Evolutionary conservation across 495 filamentous ascomycete genomes (phyloP), one percentile per base, ranked within the genome.

Genomic region (Penicillium subrubescens): DNA sequence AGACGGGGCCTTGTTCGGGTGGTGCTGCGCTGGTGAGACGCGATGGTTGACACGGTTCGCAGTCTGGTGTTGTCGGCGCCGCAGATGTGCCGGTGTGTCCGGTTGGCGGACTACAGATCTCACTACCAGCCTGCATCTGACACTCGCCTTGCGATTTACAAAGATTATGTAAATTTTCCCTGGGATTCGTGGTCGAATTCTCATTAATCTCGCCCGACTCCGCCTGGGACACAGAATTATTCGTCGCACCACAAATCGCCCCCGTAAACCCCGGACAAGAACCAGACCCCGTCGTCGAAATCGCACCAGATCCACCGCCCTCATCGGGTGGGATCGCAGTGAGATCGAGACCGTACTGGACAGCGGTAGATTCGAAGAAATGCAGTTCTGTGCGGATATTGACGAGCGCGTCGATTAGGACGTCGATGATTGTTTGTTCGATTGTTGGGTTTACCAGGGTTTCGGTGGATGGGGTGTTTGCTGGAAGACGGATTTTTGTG

Each of bases 381-480:
- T 73, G 70, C 62, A 92, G 80, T 69, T 94, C 91, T 12, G 81
- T 80, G 25, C 83, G 83, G 69, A 92, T 86, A 66, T 89, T 90
- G 21, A 80, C 84, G 4, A 92, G 77, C 0, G 86, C 81, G 57
- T 87, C 86, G 66, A 89, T 84, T 46, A 93, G 79, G 60, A 89
- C 77, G 65, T 88, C 77, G 21, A 88, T 77, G 31, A 86, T 81
- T 64, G 81, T 77, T 21, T 83, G 81, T 60, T 79, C 75, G n/a
- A 68, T 52, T 8, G 63, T 60, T 0, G 53, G 54, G 67, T 59
- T 21, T 1, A 5, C 62, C 68, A 65, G 61, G 63, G 68, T 56
- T 17, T 41, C 34, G 39, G 51, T 39, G 43, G 57, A 59, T 33
- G 63, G 34, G 68, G 82, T 80, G 19, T 75, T 64, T 12, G 71